Percentiles rank a stretch among this genome's conserved stretches.
Evolutionary conservation across 1,139 yeast species (phyloP).

Genomic region (Suhomyces bolitotheri): DNA sequence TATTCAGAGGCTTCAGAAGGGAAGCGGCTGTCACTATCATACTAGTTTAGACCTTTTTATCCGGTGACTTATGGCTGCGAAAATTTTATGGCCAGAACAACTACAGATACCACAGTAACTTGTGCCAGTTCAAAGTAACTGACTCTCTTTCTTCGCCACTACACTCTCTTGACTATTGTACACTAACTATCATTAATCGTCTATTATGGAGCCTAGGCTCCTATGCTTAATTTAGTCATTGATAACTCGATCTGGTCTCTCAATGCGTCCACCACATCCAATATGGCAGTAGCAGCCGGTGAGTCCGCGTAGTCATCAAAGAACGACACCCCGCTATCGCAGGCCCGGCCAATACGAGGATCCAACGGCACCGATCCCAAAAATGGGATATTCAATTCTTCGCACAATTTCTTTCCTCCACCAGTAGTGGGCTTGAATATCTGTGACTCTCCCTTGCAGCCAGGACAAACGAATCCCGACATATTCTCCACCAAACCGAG

Average conservation of each 20-base stretch:
- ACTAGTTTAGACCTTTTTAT: too few species aligned
- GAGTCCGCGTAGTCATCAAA: constrained; percentile 84
- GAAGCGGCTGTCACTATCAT: too few species aligned
- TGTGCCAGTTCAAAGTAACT: too few species aligned
- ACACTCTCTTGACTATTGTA: background rate
- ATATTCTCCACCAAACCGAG: constrained; percentile 94
- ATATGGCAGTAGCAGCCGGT: constrained; percentile 86
- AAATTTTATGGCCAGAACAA: too few species aligned
- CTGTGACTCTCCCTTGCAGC: constrained; percentile 84
- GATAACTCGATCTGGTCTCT: constrained; percentile 45
- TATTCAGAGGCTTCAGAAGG: too few species aligned
- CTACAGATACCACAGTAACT: too few species aligned
- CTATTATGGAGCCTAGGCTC: background rate
- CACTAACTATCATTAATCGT: too few species aligned
- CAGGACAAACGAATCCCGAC: constrained; percentile 98
- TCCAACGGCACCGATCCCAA: constrained; percentile 94
- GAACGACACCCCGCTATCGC: constrained; percentile 89
- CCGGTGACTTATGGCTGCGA: too few species aligned
- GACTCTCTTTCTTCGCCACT: too few species aligned
- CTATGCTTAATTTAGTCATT: constrained; percentile 4
- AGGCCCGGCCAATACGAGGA: constrained; percentile 86
- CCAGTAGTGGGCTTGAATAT: constrained; percentile 96
- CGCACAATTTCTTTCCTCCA: constrained; percentile 84
- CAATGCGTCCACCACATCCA: constrained; percentile 73
- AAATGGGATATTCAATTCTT: constrained; percentile 73